Conservation (phyloP, 1,284 basidiomycete genomes). For the Ganoderma resinaceum region DNA sequence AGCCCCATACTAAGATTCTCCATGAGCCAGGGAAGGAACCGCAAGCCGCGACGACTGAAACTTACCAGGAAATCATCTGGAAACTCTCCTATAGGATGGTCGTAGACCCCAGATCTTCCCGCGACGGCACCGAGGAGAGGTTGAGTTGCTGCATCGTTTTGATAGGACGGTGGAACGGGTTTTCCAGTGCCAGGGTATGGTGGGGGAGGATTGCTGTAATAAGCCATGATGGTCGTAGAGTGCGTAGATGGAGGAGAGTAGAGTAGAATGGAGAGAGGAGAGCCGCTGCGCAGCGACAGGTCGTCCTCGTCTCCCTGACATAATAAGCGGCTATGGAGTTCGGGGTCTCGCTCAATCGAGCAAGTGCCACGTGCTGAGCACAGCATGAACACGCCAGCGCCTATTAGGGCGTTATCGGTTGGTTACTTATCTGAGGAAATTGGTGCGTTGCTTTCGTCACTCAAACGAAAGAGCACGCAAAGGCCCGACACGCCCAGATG, state of each 20-base stretch:
- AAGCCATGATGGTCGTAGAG: constrained; percentile 33
- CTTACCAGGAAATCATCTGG: constrained; percentile 86
- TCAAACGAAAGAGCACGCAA: constrained; percentile 27
- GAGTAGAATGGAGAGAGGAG: constrained; percentile 8
- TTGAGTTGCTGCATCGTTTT: constrained; percentile 41
- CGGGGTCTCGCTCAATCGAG: constrained; percentile 23
- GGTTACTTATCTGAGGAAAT: not conserved
- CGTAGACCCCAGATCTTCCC: constrained; percentile 62
- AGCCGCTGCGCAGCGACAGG: constrained; percentile 15
- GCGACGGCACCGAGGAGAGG: constrained; percentile 56
- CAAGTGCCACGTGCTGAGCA: constrained; percentile 26
- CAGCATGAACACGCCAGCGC: constrained; percentile 14
- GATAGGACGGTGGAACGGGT: constrained; percentile 21
- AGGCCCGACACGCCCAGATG: constrained; percentile 14
- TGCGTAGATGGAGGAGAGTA: constrained; percentile 6
- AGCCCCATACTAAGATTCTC: constrained; percentile 68
- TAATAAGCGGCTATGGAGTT: constrained; percentile 15
- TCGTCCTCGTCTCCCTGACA: constrained; percentile 4
- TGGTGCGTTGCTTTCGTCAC: constrained; percentile 16
- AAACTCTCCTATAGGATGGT: constrained; percentile 77
- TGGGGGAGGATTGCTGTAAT: constrained; percentile 38
- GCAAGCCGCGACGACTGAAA: not conserved
- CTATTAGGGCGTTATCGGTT: not conserved
- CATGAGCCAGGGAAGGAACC: constrained; percentile 7
- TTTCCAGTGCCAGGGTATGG: constrained; percentile 37